Conservation (phyloP, 2,329 filamentous ascomycete genomes). For the Aspergillus neotritici region DNA sequence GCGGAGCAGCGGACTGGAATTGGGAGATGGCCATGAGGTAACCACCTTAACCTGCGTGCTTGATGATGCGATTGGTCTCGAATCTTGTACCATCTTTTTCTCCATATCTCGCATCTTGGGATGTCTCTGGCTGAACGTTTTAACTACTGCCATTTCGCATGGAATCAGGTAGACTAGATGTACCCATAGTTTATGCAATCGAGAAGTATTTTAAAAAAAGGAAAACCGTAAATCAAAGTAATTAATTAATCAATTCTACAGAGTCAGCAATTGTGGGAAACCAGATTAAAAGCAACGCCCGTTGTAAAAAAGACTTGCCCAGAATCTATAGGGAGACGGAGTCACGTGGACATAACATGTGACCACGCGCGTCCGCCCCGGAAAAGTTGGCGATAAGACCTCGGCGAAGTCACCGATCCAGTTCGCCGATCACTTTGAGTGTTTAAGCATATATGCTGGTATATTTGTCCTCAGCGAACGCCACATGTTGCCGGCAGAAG, state of each 20-base stretch:
- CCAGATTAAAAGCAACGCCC: not conserved
- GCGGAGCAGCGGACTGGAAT: conserved; percentile 3
- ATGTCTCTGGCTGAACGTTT: conserved; percentile 12
- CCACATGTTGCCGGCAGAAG: conserved; percentile 29
- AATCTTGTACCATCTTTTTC: conserved; percentile 2
- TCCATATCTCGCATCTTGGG: conserved; percentile 11
- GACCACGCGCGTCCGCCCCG: not conserved
- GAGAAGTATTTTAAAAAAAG: conserved; percentile 5
- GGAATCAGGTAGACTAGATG: conserved; percentile 31
- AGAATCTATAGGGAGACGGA: not conserved
- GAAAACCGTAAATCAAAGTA: no score
- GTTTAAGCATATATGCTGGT: no score
- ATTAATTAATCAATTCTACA: no score
- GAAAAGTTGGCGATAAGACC: no score
- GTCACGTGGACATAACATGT: conserved; percentile 9
- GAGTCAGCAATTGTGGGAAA: not conserved
- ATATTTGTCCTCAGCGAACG: not conserved
- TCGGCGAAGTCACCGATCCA: no score
- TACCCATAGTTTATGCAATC: conserved; percentile 26
- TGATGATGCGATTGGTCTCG: no score
- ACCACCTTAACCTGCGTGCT: no score
- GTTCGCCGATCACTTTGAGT: no score
- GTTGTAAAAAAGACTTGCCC: no score
- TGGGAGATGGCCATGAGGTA: not conserved
- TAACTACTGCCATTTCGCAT: conserved; percentile 10